A percentile compares a stretch with the other conserved stretches of the same genome.
phyloP scores from a whole-genome alignment of 345 rosid genomes.

The Ceriops decandra region DNA sequence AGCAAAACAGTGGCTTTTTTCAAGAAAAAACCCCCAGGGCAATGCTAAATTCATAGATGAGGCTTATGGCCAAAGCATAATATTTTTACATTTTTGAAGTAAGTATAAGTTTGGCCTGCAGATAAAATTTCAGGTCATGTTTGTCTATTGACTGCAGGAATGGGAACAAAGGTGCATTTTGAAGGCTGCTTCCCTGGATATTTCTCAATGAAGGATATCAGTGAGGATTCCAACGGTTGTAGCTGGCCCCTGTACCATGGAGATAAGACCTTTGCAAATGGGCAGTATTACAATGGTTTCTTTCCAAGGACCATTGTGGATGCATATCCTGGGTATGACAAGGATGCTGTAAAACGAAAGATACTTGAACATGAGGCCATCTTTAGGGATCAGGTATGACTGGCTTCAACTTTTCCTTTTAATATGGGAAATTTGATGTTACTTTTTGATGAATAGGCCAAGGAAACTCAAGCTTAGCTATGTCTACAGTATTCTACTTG shows the following conservation, averaged over 20 bases:
- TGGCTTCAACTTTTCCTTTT: slow-evolving; percentile 1
- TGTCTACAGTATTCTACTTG: slow-evolving; percentile 24
- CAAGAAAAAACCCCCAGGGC: too few relatives aligned
- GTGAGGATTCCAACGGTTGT: slow-evolving; percentile 57
- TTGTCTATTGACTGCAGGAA: slow-evolving; percentile 42
- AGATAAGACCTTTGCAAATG: slow-evolving; percentile 43
- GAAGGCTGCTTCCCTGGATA: slow-evolving; percentile 62
- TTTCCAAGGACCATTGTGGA: slow-evolving; percentile 41
- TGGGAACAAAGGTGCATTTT: slow-evolving; percentile 71
- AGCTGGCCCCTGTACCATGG: slow-evolving; percentile 53
- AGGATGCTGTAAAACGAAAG: slow-evolving; percentile 57
- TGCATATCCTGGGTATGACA: slow-evolving; percentile 46
- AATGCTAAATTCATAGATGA: neutral
- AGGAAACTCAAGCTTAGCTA: slow-evolving; percentile 11
- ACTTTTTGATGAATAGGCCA: slow-evolving; percentile 15
- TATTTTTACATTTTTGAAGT: neutral
- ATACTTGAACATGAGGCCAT: slow-evolving; percentile 86
- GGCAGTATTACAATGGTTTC: slow-evolving; percentile 49
- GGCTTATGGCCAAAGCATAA: neutral
- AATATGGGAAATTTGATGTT: neutral
- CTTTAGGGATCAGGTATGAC: slow-evolving; percentile 72
- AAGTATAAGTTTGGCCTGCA: neutral
- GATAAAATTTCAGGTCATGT: slow-evolving; percentile 2
- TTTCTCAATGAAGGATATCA: slow-evolving; percentile 68
- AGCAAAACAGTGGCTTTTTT: too few relatives aligned